These are phyloP conservation scores for Trichosporon sp. DNA, from an alignment of 1,284 basidiomycete species.

Conservation along the genomic window DNA sequence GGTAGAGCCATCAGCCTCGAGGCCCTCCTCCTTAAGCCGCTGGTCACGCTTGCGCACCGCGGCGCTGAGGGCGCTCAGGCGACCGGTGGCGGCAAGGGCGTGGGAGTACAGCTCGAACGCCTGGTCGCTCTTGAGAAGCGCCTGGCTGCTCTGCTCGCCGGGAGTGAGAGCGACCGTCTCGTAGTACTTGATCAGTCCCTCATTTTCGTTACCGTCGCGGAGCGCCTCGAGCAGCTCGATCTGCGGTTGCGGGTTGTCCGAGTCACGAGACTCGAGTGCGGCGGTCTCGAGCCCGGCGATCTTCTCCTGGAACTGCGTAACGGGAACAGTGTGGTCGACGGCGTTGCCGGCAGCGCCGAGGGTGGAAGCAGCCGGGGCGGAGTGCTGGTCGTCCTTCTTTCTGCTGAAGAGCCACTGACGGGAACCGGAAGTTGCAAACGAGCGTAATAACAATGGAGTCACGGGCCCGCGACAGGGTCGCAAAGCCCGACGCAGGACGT, in stretches of 20 bases:
- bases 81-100: slow-evolving; percentile 27
- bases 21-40: slow-evolving; percentile 8
- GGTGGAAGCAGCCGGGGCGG: neutral
- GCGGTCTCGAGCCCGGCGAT: slow-evolving; percentile 41
- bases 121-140: slow-evolving; percentile 30
- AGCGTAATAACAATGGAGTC: neutral
- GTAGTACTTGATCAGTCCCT: slow-evolving; percentile 36
- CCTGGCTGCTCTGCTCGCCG: slow-evolving; percentile 18
- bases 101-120: slow-evolving; percentile 35
- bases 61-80: slow-evolving; percentile 29
- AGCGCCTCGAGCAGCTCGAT: slow-evolving; percentile 34
- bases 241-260: slow-evolving; percentile 24
- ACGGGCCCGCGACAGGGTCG: neutral
- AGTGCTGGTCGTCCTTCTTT: neutral
- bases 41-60: slow-evolving; percentile 33
- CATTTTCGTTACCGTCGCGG: slow-evolving; percentile 29
- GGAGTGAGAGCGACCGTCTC: slow-evolving; percentile 32
- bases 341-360: neutral
- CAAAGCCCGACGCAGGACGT: slow-evolving; percentile 9
- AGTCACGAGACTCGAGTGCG: slow-evolving; percentile 23
- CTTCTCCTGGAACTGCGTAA: slow-evolving; percentile 35
- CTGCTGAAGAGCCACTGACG: neutral
- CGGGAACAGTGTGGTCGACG: slow-evolving; percentile 7
- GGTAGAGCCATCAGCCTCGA: neutral
- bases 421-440: neutral